Conservation (phyloP, 2,329 filamentous ascomycete species). For the Bipolaris gigantea region DNA sequence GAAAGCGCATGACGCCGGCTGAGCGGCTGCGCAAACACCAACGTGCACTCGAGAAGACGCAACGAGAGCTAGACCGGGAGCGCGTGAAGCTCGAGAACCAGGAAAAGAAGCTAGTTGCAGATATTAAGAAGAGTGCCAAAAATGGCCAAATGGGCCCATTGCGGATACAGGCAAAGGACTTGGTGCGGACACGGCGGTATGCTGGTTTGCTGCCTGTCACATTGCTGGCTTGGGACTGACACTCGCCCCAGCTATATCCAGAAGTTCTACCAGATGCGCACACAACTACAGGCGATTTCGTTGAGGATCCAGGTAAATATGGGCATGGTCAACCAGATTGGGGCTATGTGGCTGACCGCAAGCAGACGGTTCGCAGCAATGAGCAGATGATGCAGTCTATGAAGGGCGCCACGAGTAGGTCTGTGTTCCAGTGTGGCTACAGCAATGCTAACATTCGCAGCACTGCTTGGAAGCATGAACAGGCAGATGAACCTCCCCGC, state of each 20-base stretch:
- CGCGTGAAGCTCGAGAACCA: slow-evolving; percentile 96
- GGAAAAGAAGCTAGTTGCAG: slow-evolving; percentile 92
- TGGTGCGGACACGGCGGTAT: slow-evolving; percentile 84
- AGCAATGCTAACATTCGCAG: slow-evolving; percentile 38
- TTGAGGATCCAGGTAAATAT: slow-evolving; percentile 80
- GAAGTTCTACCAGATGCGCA: slow-evolving; percentile 98
- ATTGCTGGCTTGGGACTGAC: slow-evolving; percentile 10
- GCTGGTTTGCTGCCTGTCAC: slow-evolving; percentile 4
- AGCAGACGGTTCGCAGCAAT: slow-evolving; percentile 91
- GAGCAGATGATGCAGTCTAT: slow-evolving; percentile 99
- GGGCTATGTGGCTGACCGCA: slow-evolving; percentile 18
- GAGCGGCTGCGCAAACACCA: slow-evolving; percentile 93
- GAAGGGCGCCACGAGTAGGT: slow-evolving; percentile 79
- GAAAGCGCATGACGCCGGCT: slow-evolving; percentile 97
- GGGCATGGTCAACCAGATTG: slow-evolving; percentile 12
- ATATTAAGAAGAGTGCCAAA: slow-evolving; percentile 98
- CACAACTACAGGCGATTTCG: slow-evolving; percentile 93
- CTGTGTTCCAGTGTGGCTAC: neutral
- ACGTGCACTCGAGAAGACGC: slow-evolving; percentile 93
- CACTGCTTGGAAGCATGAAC: slow-evolving; percentile 95
- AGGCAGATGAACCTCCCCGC: slow-evolving; percentile 95
- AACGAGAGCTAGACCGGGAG: slow-evolving; percentile 93
- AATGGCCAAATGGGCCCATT: slow-evolving; percentile 98
- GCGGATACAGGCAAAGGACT: slow-evolving; percentile 96
- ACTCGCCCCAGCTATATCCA: slow-evolving; percentile 73